Evolutionary conservation across 1,284 basidiomycete genomes (phyloP), one percentile per base, ranked within the genome.

Genomic region (Ustilago cynodontis): DNA sequence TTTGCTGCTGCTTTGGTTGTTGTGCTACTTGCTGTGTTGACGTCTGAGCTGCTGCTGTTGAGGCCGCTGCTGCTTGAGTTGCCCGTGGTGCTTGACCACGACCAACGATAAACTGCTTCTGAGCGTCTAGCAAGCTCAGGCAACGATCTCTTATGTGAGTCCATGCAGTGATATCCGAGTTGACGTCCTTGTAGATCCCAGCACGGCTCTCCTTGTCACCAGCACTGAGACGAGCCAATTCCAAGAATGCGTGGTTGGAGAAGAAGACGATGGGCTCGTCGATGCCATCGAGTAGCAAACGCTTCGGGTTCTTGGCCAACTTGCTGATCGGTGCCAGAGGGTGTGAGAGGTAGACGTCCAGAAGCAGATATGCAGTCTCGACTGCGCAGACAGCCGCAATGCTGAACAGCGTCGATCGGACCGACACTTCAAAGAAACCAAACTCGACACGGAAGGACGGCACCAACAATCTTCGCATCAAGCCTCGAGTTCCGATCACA

Each of bases 301-400:
- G 59, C 33, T 67, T 79, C 6, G 77, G 71, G 26, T 76, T 68
- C 52, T 67, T 71, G 4, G 65, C 59, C 20, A 31, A 65, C 45
- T 60, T 68, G 59, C 74, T 64, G 26, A 79, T 55, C 2, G 70
- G 35, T 16, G 59, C 29, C 3, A 82, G 62, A 2, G 78, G 74
- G 28, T 82, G 80, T n/a, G 79, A 59, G 55, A 80, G 78, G 50
- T 82, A 82, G 39, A 80, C 72, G 53, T 82, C 78, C 31, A 82
- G 59, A 3, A 82, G 65, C 60, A 71, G 24, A n/a, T 74, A 68
- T 9, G 76, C 76, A 2, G 72, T 78, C 31, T 82, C 70, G 2
- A 67, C 58, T 3, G 64, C 66, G 33, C 65, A 76, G 1, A 74
- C 45, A 4, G 77, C 62, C 2, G 66, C 73, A 1, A 78, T 47